phyloP scores from a whole-genome alignment of 805 yeast species.

The Torulaspora franciscae region DNA sequence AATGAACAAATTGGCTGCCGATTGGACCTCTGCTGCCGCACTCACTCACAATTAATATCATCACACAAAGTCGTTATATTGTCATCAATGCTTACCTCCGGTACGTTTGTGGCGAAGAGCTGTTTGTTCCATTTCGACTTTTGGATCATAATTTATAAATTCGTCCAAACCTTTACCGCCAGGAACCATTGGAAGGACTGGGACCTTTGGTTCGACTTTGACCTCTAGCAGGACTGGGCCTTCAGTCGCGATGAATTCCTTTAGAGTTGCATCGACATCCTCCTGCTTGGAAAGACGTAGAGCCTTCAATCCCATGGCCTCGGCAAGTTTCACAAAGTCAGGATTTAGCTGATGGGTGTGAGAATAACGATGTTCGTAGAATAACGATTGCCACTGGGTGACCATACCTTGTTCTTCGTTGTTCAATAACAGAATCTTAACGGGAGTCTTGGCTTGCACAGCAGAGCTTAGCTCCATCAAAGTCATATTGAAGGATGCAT shows the following conservation, averaged over 20 bases:
- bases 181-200: conserved; percentile 97
- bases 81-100: conserved; percentile 54
- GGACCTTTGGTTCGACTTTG: conserved; percentile 79
- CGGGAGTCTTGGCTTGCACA: conserved; percentile 87
- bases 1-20: background rate
- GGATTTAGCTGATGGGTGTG: conserved; percentile 97
- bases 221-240: conserved; percentile 93
- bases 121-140: conserved; percentile 65
- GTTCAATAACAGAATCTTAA: conserved; percentile 82
- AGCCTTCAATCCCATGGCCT: conserved; percentile 88
- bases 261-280: conserved; percentile 53
- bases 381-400: conserved; percentile 97
- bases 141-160: conserved; percentile 81
- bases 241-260: conserved; percentile 65
- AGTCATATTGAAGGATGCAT: conserved; percentile 98
- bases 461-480: conserved; percentile 89
- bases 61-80: background rate
- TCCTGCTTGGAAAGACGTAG: conserved; percentile 66
- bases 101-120: conserved; percentile 70
- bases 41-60: conserved; percentile 1
- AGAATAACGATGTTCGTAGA: conserved; percentile 95
- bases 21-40: background rate
- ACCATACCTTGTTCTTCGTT: conserved; percentile 99
- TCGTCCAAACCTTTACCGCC: conserved; percentile 93
- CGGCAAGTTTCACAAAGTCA: conserved; percentile 86